phyloP scores from a whole-genome alignment of 495 filamentous ascomycete genomes.

The Letharia lupina region DNA sequence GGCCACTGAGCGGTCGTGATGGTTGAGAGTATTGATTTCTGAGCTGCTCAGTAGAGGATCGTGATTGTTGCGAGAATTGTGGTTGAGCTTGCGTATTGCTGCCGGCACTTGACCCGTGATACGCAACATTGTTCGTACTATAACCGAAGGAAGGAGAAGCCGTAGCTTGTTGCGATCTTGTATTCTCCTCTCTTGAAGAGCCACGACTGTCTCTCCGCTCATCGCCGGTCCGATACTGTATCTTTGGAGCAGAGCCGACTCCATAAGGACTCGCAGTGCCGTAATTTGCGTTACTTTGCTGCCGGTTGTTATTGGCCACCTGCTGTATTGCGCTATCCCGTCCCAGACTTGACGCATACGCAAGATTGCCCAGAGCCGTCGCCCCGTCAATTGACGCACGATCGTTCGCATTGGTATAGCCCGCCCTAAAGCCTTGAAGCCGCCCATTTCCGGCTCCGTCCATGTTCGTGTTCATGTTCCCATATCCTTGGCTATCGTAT shows the following conservation, averaged over 20 bases:
- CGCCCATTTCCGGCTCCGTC: neutral
- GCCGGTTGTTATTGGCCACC: conserved; percentile 18
- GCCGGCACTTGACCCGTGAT: conserved; percentile 2
- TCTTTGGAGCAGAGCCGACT: neutral
- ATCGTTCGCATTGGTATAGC: conserved; percentile 6
- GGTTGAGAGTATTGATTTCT: conserved; percentile 10
- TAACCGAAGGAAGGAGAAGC: conserved; percentile 3
- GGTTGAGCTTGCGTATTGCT: neutral
- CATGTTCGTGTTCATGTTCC: neutral
- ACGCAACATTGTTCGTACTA: neutral
- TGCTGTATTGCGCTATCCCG: conserved; percentile 13
- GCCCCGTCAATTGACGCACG: conserved; percentile 17
- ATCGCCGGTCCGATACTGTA: neutral
- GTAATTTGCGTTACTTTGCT: conserved; percentile 10
- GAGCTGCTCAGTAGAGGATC: neutral
- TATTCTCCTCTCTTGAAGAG: conserved; percentile 3
- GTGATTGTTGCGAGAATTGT: conserved; percentile 2
- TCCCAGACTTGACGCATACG: conserved; percentile 26
- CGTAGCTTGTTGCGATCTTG: conserved; percentile 4
- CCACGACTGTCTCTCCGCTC: neutral
- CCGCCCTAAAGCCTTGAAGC: conserved; percentile 2
- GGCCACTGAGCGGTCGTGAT: conserved; percentile 19
- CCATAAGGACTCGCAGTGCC: conserved; percentile 1
- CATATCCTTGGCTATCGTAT: conserved; percentile 14
- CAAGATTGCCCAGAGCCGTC: conserved; percentile 25